A percentile compares a stretch with the other conserved stretches of the same genome.
Evolutionary conservation across 2,329 filamentous ascomycete species (phyloP).

Genomic region (Passalora sequoiae): DNA sequence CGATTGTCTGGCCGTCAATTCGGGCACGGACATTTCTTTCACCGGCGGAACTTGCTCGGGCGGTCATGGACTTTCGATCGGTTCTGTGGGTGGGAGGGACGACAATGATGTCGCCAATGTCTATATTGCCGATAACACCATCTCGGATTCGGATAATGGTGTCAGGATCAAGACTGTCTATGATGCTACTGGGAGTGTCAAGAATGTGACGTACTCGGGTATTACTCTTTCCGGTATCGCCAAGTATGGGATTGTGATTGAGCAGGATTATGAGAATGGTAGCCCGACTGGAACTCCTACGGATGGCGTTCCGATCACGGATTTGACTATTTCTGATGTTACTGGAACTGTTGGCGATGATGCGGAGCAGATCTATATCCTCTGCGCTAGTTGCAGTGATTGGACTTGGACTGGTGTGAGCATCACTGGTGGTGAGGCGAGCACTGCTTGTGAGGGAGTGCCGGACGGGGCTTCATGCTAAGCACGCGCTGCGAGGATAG

Average conservation of each 20-base stretch:
- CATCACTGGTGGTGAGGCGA: slow-evolving; percentile 50
- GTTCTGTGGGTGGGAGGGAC: slow-evolving; percentile 48
- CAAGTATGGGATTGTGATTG: slow-evolving; percentile 53
- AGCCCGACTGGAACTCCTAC: slow-evolving; percentile 42
- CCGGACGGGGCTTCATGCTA: slow-evolving; percentile 32
- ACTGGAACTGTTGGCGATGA: slow-evolving; percentile 40
- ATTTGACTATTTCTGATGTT: slow-evolving; percentile 42
- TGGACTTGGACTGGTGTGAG: slow-evolving; percentile 51
- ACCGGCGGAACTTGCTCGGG: slow-evolving; percentile 24
- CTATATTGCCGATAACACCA: slow-evolving; percentile 45
- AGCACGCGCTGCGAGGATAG: too few species aligned
- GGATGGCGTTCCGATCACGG: slow-evolving; percentile 52
- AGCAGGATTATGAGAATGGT: slow-evolving; percentile 55
- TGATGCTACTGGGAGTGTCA: slow-evolving; percentile 49
- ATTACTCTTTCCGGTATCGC: slow-evolving; percentile 50
- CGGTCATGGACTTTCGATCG: slow-evolving; percentile 24
- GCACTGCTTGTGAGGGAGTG: slow-evolving; percentile 37
- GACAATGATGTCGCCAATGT: slow-evolving; percentile 52
- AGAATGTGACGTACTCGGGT: slow-evolving; percentile 49
- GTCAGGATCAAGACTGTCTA: slow-evolving; percentile 54
- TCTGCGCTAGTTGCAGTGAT: slow-evolving; percentile 50
- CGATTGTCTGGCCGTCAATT: slow-evolving; percentile 32
- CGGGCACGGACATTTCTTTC: slow-evolving; percentile 28
- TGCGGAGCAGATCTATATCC: slow-evolving; percentile 46
- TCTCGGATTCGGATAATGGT: slow-evolving; percentile 52